Percentiles rank a stretch among this genome's conserved stretches.
Conservation (phyloP, 1,139 yeast genomes). For the Candida sojae region DNA sequence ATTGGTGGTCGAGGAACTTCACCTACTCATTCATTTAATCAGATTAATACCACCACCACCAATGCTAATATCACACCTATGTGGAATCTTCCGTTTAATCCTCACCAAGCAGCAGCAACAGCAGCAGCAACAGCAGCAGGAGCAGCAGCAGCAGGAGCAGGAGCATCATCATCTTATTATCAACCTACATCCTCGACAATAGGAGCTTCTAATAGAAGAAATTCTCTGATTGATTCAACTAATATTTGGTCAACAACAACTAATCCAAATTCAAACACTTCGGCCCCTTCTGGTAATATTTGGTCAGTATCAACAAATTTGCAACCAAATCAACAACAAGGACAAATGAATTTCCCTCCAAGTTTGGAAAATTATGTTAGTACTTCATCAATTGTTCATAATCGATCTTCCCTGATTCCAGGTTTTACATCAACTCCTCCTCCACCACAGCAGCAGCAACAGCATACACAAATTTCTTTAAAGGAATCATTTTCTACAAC, state of each 20-base stretch:
- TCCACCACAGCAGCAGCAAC: slow-evolving; percentile 2
- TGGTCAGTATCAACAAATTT: slow-evolving; percentile 5
- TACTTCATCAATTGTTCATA: slow-evolving; percentile 5
- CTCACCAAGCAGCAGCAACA: not conserved
- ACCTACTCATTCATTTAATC: slow-evolving; percentile 1
- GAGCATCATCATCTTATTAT: slow-evolving; percentile 1
- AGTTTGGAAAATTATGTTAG: slow-evolving; percentile 11
- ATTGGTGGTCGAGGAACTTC: not conserved
- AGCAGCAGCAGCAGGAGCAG: no score
- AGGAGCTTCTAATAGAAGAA: slow-evolving; percentile 3
- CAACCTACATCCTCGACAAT: not conserved
- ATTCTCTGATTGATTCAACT: slow-evolving; percentile 11
- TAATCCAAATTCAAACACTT: not conserved
- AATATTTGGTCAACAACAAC: slow-evolving; percentile 7
- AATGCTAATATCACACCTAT: not conserved
- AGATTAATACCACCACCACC: not conserved
- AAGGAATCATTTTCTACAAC: slow-evolving; percentile 1
- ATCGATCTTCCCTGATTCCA: slow-evolving; percentile 14
- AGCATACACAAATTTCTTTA: not conserved
- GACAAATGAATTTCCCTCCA: not conserved
- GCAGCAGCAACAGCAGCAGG: no score
- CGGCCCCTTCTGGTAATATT: slow-evolving; percentile 2
- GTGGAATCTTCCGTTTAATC: slow-evolving; percentile 1
- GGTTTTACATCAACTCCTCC: slow-evolving; percentile 11
- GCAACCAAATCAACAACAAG: not conserved